Conservation (phyloP, 2,329 filamentous ascomycete species). For the Ophiosphaerella narmari region DNA sequence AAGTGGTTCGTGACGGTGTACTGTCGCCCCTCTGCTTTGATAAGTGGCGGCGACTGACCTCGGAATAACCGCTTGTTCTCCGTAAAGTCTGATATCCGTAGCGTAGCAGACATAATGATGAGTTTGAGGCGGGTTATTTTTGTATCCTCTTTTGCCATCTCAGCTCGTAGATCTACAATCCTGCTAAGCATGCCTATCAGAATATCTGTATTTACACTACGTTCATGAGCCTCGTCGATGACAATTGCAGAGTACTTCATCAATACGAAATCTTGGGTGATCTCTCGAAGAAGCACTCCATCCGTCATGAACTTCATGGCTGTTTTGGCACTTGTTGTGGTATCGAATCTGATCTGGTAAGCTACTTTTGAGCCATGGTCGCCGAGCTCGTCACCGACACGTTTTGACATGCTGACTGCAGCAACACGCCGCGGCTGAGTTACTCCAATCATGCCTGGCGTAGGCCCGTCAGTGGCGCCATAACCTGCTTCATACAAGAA, state of each 20-base stretch:
- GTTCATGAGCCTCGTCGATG: conserved; percentile 95
- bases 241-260: conserved; percentile 91
- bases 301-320: conserved; percentile 99
- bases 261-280: conserved; percentile 85
- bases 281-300: conserved; percentile 89
- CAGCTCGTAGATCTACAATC: conserved; percentile 80
- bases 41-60: conserved; percentile 72
- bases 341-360: conserved; percentile 93
- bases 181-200: conserved; percentile 96
- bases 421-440: conserved; percentile 95
- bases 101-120: conserved; percentile 96
- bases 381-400: conserved; percentile 84
- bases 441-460: conserved; percentile 89
- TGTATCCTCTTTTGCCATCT: conserved; percentile 73
- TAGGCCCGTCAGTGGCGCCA: conserved; percentile 75
- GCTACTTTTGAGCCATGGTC: conserved; percentile 77
- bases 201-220: conserved; percentile 97
- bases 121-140: conserved; percentile 79
- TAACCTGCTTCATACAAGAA: conserved; percentile 95
- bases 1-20: conserved; percentile 91
- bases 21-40: conserved; percentile 90
- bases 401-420: conserved; percentile 94
- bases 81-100: conserved; percentile 88
- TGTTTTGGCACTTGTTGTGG: conserved; percentile 76
- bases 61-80: conserved; percentile 81